Percentiles rank a stretch among this genome's conserved stretches.
Conservation (phyloP, 2,329 filamentous ascomycete genomes). For the Fusarium sp. region DNA sequence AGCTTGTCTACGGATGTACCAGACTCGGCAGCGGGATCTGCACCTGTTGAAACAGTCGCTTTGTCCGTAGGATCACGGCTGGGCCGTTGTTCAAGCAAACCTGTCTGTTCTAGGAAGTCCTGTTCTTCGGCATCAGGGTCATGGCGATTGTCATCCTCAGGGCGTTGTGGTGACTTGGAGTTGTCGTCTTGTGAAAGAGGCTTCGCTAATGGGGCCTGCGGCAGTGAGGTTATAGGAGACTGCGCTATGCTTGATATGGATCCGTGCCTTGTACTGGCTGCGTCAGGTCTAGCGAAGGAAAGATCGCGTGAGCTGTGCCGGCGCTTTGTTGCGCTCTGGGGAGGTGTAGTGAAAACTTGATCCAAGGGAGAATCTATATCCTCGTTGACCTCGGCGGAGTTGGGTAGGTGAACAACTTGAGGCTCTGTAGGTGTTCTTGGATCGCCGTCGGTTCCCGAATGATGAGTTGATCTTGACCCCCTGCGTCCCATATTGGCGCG, state of each 20-base stretch:
- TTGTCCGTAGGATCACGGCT: constrained; percentile 50
- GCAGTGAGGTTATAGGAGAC: constrained; percentile 45
- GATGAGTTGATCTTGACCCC: constrained; percentile 47
- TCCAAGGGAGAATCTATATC: constrained; percentile 47
- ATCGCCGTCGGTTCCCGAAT: constrained; percentile 42
- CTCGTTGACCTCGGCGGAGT: constrained; percentile 27
- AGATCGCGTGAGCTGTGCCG: constrained; percentile 46
- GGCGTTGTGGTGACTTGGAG: constrained; percentile 31
- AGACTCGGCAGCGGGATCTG: constrained; percentile 48
- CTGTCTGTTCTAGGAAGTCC: constrained; percentile 74
- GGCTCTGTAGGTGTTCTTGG: constrained; percentile 47
- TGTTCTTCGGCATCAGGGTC: constrained; percentile 75
- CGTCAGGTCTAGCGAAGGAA: constrained; percentile 39
- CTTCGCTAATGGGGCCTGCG: constrained; percentile 39
- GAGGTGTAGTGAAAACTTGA: constrained; percentile 49
- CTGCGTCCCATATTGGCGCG: constrained; percentile 38
- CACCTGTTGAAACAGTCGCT: constrained; percentile 52
- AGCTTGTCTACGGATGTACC: constrained; percentile 57
- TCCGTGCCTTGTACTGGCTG: constrained; percentile 44
- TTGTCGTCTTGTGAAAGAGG: constrained; percentile 39
- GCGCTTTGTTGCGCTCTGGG: constrained; percentile 47
- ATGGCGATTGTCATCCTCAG: constrained; percentile 47
- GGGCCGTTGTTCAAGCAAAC: constrained; percentile 64
- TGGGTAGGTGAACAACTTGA: constrained; percentile 34
- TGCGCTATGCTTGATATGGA: constrained; percentile 51